A percentile compares a stretch with the other conserved stretches of the same genome.
phyloP scores from a whole-genome alignment of 192 early-diverging fungal genomes.

The Podila epigama region DNA sequence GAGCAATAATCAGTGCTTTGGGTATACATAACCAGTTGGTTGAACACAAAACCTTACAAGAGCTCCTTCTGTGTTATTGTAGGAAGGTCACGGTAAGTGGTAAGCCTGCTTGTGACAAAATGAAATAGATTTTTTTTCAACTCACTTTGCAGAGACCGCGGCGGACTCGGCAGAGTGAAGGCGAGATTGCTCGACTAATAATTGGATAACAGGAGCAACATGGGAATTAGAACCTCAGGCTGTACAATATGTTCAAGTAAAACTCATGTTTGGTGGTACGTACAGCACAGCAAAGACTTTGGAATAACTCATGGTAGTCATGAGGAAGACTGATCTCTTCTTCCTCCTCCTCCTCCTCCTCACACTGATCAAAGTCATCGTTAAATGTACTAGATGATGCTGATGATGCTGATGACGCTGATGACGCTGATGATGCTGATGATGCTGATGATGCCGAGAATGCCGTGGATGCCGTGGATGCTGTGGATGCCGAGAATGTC shows the following conservation, averaged over 20 bases:
- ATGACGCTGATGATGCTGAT: too few relatives aligned
- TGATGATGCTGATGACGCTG: too few relatives aligned
- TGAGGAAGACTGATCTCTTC: conserved; percentile 3
- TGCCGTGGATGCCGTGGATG: too few relatives aligned
- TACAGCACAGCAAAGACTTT: conserved; percentile 4
- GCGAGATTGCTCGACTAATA: neutral
- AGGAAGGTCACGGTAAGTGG: neutral
- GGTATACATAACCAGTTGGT: neutral
- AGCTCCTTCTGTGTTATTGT: neutral
- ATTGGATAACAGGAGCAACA: neutral
- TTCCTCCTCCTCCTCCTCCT: neutral
- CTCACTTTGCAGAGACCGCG: neutral
- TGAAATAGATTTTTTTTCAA: neutral
- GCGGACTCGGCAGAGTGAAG: neutral
- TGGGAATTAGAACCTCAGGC: neutral
- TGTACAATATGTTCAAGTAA: neutral
- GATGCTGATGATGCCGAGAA: too few relatives aligned
- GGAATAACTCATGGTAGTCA: conserved; percentile 16
- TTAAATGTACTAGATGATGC: too few relatives aligned
- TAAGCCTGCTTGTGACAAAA: neutral
- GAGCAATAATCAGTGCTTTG: too few relatives aligned
- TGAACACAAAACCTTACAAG: too few relatives aligned
- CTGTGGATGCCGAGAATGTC: too few relatives aligned
- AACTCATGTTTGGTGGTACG: neutral
- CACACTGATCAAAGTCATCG: too few relatives aligned